These are phyloP conservation scores for Pleoardoris graminearum DNA, from an alignment of 2,329 filamentous ascomycete genomes.

Conservation along the genomic window DNA sequence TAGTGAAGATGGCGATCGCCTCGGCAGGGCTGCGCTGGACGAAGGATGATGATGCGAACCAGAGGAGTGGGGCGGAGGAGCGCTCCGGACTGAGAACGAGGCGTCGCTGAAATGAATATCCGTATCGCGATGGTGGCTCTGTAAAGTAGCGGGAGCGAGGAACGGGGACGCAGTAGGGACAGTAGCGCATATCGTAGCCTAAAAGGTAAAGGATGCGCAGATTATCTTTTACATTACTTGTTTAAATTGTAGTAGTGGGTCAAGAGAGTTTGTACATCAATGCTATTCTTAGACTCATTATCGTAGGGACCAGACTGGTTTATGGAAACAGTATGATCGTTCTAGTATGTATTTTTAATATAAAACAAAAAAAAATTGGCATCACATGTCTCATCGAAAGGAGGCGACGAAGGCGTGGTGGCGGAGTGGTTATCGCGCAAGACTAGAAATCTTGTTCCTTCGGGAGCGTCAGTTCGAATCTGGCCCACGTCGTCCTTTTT, in stretches of 20 bases:
- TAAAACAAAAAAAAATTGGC: too few species aligned
- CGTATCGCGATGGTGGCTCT: not conserved
- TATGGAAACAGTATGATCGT: too few species aligned
- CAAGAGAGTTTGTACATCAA: not conserved
- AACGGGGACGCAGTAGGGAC: not conserved
- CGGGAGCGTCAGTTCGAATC: slow-evolving; percentile 49
- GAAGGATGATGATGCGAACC: slow-evolving; percentile 5
- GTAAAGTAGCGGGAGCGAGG: not conserved
- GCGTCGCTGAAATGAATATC: not conserved
- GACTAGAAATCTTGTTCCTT: slow-evolving; percentile 50
- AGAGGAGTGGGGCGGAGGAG: slow-evolving; percentile 1
- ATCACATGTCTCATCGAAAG: slow-evolving; percentile 9
- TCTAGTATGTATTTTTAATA: not conserved
- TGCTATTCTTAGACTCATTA: slow-evolving; percentile 6
- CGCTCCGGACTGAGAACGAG: slow-evolving; percentile 7
- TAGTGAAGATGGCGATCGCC: not conserved
- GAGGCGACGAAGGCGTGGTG: slow-evolving; percentile 39
- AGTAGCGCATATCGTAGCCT: not conserved
- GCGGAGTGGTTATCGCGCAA: slow-evolving; percentile 50
- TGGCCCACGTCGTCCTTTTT: slow-evolving; percentile 44
- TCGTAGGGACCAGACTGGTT: not conserved
- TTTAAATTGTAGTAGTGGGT: not conserved
- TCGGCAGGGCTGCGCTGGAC: slow-evolving; percentile 1
- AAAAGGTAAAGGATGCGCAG: not conserved
- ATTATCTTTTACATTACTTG: slow-evolving; percentile 3